Evolutionary conservation across 768 basidiomycete genomes (phyloP), one percentile per base, ranked within the genome.

Genomic region (Naganishia onofrii): DNA sequence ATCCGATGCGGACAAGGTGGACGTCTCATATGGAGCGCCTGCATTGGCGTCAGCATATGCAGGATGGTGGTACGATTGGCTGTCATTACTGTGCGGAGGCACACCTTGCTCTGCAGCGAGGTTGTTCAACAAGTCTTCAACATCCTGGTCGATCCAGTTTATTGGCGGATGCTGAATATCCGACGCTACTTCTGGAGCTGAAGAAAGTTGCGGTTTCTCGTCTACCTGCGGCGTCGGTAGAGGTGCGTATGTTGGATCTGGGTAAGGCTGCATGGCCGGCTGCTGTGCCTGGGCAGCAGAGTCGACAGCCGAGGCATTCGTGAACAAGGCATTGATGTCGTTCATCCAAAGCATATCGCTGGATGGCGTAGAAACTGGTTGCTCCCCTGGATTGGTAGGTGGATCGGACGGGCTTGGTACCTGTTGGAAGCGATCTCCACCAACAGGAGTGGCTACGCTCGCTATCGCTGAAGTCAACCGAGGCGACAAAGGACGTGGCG

Each of bases 331-430:
- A 21, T 63, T 63, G 19, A 63, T 63, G 23, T 63, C 60, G 36
- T 63, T 63, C 36, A 63, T 63, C 60, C 60, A 63, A 1, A 63
- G n/a, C 60, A 63, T 63, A 42, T 63, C 60, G 26, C 60, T 44
- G 9, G 42, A 23, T 4, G 60, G 60, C 21, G 38, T 63, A 2
- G 42, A 42, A 10, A 17, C 38, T 26, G 32, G 1, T 10, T 38
- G 26, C 51, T 68, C 68, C 8, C 38, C 65, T 26, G 56, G 28
- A 15, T 44, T 69, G 56, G 31, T 38, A 44, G 67, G 48, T 44
- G n/a, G 53, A 19, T 52, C 53, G 13, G 42, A 51, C 1, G 55
- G 67, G 44, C 48, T 55, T n/a, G 54, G 65, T 15, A 52, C 65
- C 19, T 44, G 65, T 13, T 66, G 48, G 48, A 52, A 66, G 15